Evolutionary conservation across 2,329 filamentous ascomycete species (phyloP).

Genomic region (Aspergillus floridensis): DNA sequence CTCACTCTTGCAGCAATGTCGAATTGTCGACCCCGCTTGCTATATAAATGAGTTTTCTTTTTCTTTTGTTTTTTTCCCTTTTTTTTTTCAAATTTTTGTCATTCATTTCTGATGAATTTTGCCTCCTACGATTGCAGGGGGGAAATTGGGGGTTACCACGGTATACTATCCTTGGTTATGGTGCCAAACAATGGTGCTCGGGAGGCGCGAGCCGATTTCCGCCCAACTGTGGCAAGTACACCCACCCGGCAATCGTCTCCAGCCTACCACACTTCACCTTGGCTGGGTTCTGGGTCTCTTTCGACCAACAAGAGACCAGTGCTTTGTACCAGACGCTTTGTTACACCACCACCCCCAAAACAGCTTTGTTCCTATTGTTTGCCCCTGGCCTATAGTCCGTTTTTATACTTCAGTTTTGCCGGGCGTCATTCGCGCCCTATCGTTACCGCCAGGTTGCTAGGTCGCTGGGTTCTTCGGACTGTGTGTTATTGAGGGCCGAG

Average conservation of each 20-base stretch:
- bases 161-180: background rate
- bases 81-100: background rate
- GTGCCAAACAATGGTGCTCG: background rate
- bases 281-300: slow-evolving; percentile 2
- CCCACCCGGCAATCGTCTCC: slow-evolving; percentile 16
- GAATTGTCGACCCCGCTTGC: background rate
- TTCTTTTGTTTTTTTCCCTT: background rate
- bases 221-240: slow-evolving; percentile 8
- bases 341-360: background rate
- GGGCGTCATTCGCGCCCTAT: background rate
- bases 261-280: slow-evolving; percentile 17
- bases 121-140: background rate
- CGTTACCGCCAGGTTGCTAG: background rate
- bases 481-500: slow-evolving; percentile 8
- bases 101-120: background rate
- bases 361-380: slow-evolving; percentile 4
- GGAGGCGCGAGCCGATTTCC: slow-evolving; percentile 10
- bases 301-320: slow-evolving; percentile 4
- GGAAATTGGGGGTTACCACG: background rate
- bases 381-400: slow-evolving; percentile 8
- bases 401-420: background rate
- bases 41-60: background rate
- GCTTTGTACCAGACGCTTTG: background rate
- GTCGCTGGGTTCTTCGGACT: background rate
- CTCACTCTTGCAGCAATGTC: background rate